These are phyloP conservation scores for Claviceps cyperi DNA, from an alignment of 2,329 filamentous ascomycete genomes.

Conservation along the genomic window DNA sequence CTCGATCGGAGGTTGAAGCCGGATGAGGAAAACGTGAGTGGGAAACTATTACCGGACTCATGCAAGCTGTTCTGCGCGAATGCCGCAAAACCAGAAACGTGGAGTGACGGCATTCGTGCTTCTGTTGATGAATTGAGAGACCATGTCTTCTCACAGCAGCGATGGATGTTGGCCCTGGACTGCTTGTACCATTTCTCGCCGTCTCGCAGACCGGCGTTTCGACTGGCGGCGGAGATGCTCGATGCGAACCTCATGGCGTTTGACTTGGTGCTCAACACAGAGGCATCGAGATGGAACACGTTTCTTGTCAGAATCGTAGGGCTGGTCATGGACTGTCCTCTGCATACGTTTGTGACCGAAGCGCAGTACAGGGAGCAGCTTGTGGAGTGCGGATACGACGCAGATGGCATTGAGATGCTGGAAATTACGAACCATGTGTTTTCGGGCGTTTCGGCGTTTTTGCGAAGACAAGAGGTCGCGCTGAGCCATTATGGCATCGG, in stretches of 20 bases:
- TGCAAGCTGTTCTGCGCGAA: conserved; percentile 32
- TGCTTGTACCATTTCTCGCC: conserved; percentile 43
- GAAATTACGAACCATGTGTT: conserved; percentile 42
- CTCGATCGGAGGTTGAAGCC: conserved; percentile 13
- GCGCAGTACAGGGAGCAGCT: conserved; percentile 30
- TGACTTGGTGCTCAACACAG: conserved; percentile 30
- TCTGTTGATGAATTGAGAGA: conserved; percentile 15
- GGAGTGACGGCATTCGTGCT: conserved; percentile 16
- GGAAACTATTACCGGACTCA: not conserved
- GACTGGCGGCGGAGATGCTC: conserved; percentile 24
- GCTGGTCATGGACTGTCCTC: conserved; percentile 32
- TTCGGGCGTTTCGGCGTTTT: conserved; percentile 28
- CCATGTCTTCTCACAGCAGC: conserved; percentile 17
- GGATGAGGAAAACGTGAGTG: not conserved
- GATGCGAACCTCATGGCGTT: conserved; percentile 39
- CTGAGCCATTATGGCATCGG: conserved; percentile 20
- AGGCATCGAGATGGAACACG: conserved; percentile 14
- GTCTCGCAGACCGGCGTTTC: conserved; percentile 31
- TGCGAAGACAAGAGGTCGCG: conserved; percentile 21
- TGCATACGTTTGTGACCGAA: conserved; percentile 31
- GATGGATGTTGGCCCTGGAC: conserved; percentile 41
- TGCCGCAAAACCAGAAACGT: conserved; percentile 30
- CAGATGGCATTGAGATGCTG: conserved; percentile 24
- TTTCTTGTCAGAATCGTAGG: conserved; percentile 28
- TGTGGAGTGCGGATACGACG: conserved; percentile 31